Evolutionary conservation across 2,329 filamentous ascomycete species (phyloP).

Genomic region (Diatrype stigma): DNA sequence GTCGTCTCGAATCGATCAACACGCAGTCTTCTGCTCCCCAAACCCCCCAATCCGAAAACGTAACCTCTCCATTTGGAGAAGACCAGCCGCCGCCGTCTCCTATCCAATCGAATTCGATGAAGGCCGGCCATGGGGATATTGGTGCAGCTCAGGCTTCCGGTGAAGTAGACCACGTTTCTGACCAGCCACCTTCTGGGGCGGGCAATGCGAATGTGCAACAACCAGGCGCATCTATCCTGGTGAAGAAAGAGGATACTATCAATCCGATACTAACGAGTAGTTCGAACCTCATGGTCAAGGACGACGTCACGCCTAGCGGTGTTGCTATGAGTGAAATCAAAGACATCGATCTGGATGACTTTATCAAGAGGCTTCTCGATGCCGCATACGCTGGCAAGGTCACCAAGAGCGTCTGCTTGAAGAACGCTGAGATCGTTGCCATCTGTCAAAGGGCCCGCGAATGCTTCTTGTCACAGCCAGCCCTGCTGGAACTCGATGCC

Average conservation of each 20-base stretch:
- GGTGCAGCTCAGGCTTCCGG: conserved; percentile 77
- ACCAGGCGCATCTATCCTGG: conserved; percentile 84
- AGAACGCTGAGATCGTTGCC: conserved; percentile 94
- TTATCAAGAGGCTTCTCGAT: conserved; percentile 90
- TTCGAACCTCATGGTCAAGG: conserved; percentile 40
- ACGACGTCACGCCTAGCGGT: conserved; percentile 44
- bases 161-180: conserved; percentile 92
- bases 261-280: conserved; percentile 52
- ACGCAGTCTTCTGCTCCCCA: conserved; percentile 35
- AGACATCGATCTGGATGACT: conserved; percentile 91
- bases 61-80: conserved; percentile 43
- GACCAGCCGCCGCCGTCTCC: conserved; percentile 75
- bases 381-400: conserved; percentile 95
- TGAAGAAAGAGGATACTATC: conserved; percentile 70
- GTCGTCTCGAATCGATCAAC: conserved; percentile 40
- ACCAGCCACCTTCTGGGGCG: conserved; percentile 72
- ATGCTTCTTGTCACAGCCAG: conserved; percentile 85
- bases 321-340: conserved; percentile 90
- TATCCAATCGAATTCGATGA: conserved; percentile 71
- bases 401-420: conserved; percentile 94
- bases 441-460: conserved; percentile 89
- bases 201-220: conserved; percentile 58
- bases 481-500: conserved; percentile 84
- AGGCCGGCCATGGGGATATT: conserved; percentile 71
- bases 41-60: conserved; percentile 36